Conservation (phyloP, 2,329 filamentous ascomycete species). For the Fusarium concolor region DNA sequence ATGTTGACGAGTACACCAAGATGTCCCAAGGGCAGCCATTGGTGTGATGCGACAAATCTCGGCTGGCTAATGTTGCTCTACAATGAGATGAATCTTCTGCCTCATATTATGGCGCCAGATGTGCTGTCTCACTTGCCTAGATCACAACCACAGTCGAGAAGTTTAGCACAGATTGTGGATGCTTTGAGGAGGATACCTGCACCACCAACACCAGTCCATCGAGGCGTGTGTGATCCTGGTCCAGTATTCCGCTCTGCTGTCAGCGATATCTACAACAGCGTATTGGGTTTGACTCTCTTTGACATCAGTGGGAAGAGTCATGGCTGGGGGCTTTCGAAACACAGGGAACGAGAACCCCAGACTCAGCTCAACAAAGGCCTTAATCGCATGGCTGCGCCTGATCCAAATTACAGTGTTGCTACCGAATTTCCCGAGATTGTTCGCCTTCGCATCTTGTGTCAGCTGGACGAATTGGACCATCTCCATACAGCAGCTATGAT, state of each 20-base stretch:
- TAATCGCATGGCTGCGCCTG: slow-evolving; percentile 49
- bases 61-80: slow-evolving; percentile 66
- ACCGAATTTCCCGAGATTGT: slow-evolving; percentile 53
- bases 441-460: slow-evolving; percentile 55
- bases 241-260: slow-evolving; percentile 60
- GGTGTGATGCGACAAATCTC: slow-evolving; percentile 64
- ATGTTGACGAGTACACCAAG: slow-evolving; percentile 55
- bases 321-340: slow-evolving; percentile 62
- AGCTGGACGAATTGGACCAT: slow-evolving; percentile 56
- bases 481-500: slow-evolving; percentile 57
- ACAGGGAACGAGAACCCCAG: slow-evolving; percentile 53
- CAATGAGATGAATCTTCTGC: slow-evolving; percentile 59
- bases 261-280: slow-evolving; percentile 63
- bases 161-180: slow-evolving; percentile 60
- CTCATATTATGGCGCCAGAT: slow-evolving; percentile 53
- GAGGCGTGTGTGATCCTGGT: slow-evolving; percentile 62
- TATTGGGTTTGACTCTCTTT: slow-evolving; percentile 60
- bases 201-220: slow-evolving; percentile 55
- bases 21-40: slow-evolving; percentile 62
- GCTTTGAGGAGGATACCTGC: slow-evolving; percentile 58
- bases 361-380: slow-evolving; percentile 46
- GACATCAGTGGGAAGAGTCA: slow-evolving; percentile 62
- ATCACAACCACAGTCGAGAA: slow-evolving; percentile 49
- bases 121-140: slow-evolving; percentile 42
- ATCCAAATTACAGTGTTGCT: slow-evolving; percentile 50